A percentile compares a stretch with the other conserved stretches of the same genome.
phyloP scores from a whole-genome alignment of 257 asterid species.

The Coffea canephora region DNA sequence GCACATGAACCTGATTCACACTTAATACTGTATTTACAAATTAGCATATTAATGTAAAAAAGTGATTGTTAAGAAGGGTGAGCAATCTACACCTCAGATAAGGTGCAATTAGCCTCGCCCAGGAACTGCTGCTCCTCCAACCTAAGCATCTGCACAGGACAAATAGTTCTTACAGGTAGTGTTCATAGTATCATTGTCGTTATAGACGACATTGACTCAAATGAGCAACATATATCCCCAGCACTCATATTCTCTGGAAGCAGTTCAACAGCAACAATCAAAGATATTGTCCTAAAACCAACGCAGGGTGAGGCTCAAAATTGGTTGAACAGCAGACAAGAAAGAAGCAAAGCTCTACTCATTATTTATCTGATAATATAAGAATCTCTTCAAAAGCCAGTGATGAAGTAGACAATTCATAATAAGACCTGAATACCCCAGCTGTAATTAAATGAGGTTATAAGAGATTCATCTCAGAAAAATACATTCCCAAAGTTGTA shows the following conservation, averaged over 20 bases:
- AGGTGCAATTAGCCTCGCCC: slow-evolving; percentile 82
- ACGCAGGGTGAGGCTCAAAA: not conserved
- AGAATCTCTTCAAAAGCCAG: not conserved
- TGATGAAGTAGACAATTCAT: not conserved
- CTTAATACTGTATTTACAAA: not conserved
- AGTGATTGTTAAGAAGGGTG: slow-evolving; percentile 17
- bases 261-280: not conserved
- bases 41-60: not conserved
- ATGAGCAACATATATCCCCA: not conserved
- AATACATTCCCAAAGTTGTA: not conserved
- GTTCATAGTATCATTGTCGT: not conserved
- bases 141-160: slow-evolving; percentile 44
- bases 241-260: not conserved
- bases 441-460: not conserved
- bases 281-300: not conserved
- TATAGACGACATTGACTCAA: not conserved
- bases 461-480: not conserved
- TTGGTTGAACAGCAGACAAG: not conserved
- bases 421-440: not conserved
- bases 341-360: not conserved
- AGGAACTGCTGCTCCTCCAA: slow-evolving; percentile 97
- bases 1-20: not conserved
- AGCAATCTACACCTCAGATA: slow-evolving; percentile 69
- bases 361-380: not conserved
- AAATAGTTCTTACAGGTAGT: slow-evolving; percentile 6